Evolutionary conservation across 164 flowering plant genomes (phyloP), one percentile per base, ranked within the genome.

Genomic region (Chimonanthus salicifolius): DNA sequence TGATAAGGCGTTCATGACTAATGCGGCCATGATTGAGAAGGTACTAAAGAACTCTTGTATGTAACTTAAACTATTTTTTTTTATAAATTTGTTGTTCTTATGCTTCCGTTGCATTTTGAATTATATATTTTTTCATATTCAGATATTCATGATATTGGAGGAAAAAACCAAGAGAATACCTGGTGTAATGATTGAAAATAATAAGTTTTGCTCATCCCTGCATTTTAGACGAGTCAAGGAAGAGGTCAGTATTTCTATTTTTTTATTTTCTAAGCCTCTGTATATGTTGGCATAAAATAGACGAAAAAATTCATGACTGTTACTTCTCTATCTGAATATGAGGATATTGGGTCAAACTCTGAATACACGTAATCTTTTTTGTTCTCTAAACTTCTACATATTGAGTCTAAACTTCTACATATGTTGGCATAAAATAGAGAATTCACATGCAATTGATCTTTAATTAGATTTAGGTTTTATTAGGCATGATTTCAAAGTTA

Each of bases 1-100:
- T 0, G 99, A 95, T 71, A 80, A 75, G 68, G 99, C 99, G 74
- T 91, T 87, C 88, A 95, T 95, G 98, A 82, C 97, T 16, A 73
- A 77, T 21, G 84, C 88, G 91, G 99, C 97, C 11, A 88, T 88
- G 87, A 91, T 96, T 48, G 87, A 90, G 50, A 88, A 93, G 90
- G 99, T 91, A 71, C 20, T 9, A 58, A 58, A 47, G 44, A 8
- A 9, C 16, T 6, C 21, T 16, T 10, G 18, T 7, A 15, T 49
- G 2, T 45, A 69, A n/a, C 43, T 70, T 11, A 16, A 44, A 47
- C 63, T 47, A 45, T 43, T 13, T 46, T 69, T 16, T 20, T 20
- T 54, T 54, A 13, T 13, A 16, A 54, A 16, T 54, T 54, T 16
- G 15, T 11, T 15, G 2, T 48, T 6, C 15, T 46, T 70, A 0